Evolutionary conservation across 352 stramenopile species (phyloP).

Genomic region (Globisporangium megalacanthum): DNA sequence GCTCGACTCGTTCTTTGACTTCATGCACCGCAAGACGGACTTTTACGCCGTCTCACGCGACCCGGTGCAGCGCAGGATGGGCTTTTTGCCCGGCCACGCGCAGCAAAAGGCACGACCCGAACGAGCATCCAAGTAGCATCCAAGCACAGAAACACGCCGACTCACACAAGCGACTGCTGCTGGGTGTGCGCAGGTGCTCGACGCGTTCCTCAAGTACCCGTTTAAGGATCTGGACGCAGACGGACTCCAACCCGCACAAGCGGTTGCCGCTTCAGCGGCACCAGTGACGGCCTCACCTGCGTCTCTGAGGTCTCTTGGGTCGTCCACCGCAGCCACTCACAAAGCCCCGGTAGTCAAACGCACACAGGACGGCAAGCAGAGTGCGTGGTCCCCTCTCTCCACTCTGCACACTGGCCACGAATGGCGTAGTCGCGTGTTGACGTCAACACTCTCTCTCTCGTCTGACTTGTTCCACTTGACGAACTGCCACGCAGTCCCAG

Average conservation of each 20-base stretch:
- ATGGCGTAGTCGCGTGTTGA: background rate
- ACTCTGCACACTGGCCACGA: background rate
- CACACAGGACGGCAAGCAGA: constrained; percentile 68
- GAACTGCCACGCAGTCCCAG: constrained; percentile 43
- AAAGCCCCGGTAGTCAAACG: constrained; percentile 12
- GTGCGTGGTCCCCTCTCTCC: constrained; percentile 18
- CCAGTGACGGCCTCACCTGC: background rate
- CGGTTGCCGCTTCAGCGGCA: background rate
- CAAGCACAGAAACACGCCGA: too few relatives aligned
- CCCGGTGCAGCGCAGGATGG: constrained; percentile 42
- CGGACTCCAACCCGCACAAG: background rate
- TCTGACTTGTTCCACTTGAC: background rate
- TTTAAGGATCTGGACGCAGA: constrained; percentile 42
- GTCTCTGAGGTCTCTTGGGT: background rate
- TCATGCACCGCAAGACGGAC: constrained; percentile 97
- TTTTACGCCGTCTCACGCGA: constrained; percentile 89
- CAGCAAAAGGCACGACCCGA: constrained; percentile 31
- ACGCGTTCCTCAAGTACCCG: constrained; percentile 62
- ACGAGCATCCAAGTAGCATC: too few relatives aligned
- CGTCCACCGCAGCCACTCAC: background rate
- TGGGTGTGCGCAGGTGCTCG: constrained; percentile 29
- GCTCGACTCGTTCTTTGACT: constrained; percentile 96
- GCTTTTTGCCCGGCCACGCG: constrained; percentile 54
- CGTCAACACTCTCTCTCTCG: background rate
- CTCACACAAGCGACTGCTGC: background rate